Base-by-base conservation (phyloP, 331 rosid species). In the Prunus yedoensis region DNA sequence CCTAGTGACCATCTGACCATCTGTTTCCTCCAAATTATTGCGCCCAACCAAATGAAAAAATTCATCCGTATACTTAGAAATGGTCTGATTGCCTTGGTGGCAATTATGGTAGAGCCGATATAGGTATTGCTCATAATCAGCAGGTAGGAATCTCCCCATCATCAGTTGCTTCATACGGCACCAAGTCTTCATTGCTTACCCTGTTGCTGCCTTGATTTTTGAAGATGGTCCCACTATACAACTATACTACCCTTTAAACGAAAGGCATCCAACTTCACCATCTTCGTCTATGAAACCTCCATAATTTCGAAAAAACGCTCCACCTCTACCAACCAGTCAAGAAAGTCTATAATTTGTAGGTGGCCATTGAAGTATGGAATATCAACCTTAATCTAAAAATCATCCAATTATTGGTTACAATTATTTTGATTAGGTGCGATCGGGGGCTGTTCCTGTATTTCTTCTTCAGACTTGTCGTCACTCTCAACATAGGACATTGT, bases 161-260 rank as follows among this genome's bases (percentile, higher is more conserved):
- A 74, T 3, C 0, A 8, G 2, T 8, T 6, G 9, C 1, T 64
- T 17, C 70, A 74, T 28, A 1, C 27, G 8, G 0, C 2, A 0
- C 61, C 70, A 61, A 0, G 32, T 16, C 0, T 10, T 6, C 4
- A 62, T 1, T 12, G 12, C 21, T 74, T 28, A 0, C 43, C 35
- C 0, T 52, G 4, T 0, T 0, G 0, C 1, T 1, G 14, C 6
- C 15, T 0, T 3, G 2, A 10, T 32, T 1, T 13, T 17, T 43
- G 46, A 1, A 60, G 4, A 10, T 46, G 47, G 2, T 73, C 68
- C 30, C 58, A 60, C 77, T 32, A 73, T 5, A 56, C 77, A 1
- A 5, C 23, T 0, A 12, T 58, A 0, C 60, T 43, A 0, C 57
- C 58, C 0, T 43, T 73, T 10, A 73, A 8, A 15, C 18, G 8